phyloP scores from a whole-genome alignment of 2,329 filamentous ascomycete species.

The Aspergillus sp. region DNA sequence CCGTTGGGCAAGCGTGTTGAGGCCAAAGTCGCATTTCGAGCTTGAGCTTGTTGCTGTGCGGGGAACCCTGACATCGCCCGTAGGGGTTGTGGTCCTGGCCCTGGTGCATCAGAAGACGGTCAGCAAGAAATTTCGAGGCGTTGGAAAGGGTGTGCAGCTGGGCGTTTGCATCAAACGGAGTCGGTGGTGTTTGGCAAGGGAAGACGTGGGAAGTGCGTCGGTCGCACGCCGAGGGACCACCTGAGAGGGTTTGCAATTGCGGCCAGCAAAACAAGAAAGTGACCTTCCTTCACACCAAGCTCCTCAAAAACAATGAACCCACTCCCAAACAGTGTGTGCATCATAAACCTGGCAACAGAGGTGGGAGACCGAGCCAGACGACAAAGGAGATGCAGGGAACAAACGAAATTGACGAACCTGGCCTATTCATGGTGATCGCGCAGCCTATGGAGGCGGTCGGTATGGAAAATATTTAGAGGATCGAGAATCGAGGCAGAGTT shows the following conservation, averaged over 20 bases:
- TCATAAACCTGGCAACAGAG: not conserved
- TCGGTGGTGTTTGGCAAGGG: constrained; percentile 1
- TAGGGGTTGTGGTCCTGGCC: constrained; percentile 51
- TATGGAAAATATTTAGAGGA: constrained; percentile 9
- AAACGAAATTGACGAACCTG: constrained; percentile 45
- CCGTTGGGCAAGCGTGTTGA: constrained; percentile 54
- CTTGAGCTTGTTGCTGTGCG: constrained; percentile 50
- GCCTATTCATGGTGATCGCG: constrained; percentile 46
- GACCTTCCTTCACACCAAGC: constrained; percentile 3
- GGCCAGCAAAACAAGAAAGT: constrained; percentile 8
- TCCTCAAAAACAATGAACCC: not conserved
- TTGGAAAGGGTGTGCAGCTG: not conserved
- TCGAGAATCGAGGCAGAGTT: constrained; percentile 4
- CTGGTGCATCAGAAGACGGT: constrained; percentile 31
- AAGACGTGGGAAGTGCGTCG: constrained; percentile 15
- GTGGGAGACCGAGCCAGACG: constrained; percentile 11
- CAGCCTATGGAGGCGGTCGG: constrained; percentile 16
- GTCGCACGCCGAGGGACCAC: constrained; percentile 24
- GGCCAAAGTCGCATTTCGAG: constrained; percentile 48
- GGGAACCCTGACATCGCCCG: constrained; percentile 56
- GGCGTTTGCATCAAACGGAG: constrained; percentile 6
- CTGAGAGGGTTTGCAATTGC: constrained; percentile 22
- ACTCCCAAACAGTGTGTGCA: constrained; percentile 1
- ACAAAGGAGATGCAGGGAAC: constrained; percentile 21
- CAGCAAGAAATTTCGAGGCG: constrained; percentile 11